Base-by-base conservation (phyloP, 768 basidiomycete genomes). In the Tulasnella sp. region DNA sequence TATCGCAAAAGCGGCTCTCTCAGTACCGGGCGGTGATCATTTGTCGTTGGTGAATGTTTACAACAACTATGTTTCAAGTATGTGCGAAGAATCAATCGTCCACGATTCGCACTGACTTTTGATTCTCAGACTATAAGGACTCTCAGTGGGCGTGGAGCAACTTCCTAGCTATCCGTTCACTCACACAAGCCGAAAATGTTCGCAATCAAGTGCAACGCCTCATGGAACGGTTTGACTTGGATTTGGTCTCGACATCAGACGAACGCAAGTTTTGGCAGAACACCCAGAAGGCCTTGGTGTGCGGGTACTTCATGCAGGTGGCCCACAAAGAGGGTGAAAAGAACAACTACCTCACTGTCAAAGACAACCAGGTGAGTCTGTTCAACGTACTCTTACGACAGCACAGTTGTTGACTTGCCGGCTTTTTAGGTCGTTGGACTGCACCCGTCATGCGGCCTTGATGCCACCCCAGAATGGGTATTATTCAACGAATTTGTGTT, bases 241-340 rank as follows among this genome's bases (percentile, higher is more conserved):
- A 92, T 37, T 82, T 96, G 29, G 82, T 95, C 36, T 90, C 90
- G 8, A 85, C 83, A 6, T 86, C 89, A 1, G 91, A 95, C 79
- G 88, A 92, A 79, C 86, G 86, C 80, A 92, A 91, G 81, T 88
- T 91, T 78, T 91, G 89, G 82, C 78, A 84, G 73, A 91, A 91
- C 79, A 90, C 99, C 75, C 89, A 94, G 36, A 90, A 91, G 83
- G 91, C 92, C 0, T 86, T 99, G 29, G 91, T 93, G 5, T 92
- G 91, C 79, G 97, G 96, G 1, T 99, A 93, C 87, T 99, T 98
- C 85, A 98, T 97, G 97, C 97, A 98, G 82, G 89, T 94, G 15
- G 97, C 96, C 8, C 95, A 97, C 83, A 93, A 93, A 82, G 95
- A 96, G 81, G 93, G 94, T 3, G 93, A 94, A 82, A 96, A 94